Evolutionary conservation across 768 basidiomycete species (phyloP), one percentile per base, ranked within the genome.

Genomic region (Phallus indusiatus): DNA sequence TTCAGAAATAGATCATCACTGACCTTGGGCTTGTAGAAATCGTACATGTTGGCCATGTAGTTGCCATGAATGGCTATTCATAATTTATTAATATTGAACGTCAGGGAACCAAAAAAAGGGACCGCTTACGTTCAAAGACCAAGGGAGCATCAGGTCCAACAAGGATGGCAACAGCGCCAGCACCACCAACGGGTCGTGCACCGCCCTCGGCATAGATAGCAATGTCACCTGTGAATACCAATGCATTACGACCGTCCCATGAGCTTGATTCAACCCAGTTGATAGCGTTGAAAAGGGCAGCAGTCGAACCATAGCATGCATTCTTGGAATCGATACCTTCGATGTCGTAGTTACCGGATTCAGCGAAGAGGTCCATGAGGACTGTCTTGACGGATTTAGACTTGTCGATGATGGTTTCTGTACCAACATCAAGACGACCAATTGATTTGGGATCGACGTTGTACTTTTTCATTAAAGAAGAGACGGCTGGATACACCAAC

Each of bases 301-400:
- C 96, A 21, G 96, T 99, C 36, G 92, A 94, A 28, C 96, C 96
- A 68, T 99, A 99, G 78, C 96, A 99, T 18, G 96, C 96, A 70
- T 97, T 99, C 78, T 98, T 98, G 50, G 90, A 94, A 76, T 99
- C 96, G 71, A 99, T 89, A 65, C 96, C 96, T 75, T 99, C 96
- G 59, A 99, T 93, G 69, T 99, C 96, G 66, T 81, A 83, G 82
- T 99, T 99, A 59, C 94, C 94, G 33, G 86, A 82, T 60, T 83
- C 84, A 49, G 88, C 85, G 69, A 99, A 99, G 68, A 98, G 87
- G 74, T 97, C 93, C 96, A 99, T 98, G 61, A 99, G 82, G 59
- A 90, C 86, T 1, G 96, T 97, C 76, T 99, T 99, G 73, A 93
- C 92, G 7, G 95, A 90, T 75, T 99, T 99, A 47, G 93, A 94